A percentile compares a stretch with the other conserved stretches of the same genome.
Evolutionary conservation across 225 moss, liverwort and hornwort genomes (phyloP).

Genomic region (Neckera pumila): DNA sequence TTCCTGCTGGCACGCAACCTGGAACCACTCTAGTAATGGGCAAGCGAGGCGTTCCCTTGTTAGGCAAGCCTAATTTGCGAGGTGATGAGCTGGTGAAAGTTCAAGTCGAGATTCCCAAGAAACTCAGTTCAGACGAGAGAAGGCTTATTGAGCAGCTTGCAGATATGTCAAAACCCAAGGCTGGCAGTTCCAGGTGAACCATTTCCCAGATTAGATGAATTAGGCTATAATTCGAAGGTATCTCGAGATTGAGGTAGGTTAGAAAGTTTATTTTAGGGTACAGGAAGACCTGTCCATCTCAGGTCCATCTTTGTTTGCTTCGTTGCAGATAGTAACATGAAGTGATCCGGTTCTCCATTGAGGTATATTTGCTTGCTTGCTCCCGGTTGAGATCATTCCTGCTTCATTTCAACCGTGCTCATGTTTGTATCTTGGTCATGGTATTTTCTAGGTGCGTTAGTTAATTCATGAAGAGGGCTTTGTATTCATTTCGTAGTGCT

Average conservation of each 20-base stretch:
- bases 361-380: not conserved
- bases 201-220: not conserved
- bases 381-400: not conserved
- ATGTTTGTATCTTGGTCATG: not conserved
- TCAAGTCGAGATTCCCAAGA: conserved; percentile 91
- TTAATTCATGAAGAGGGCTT: not conserved
- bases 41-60: conserved; percentile 76
- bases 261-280: not conserved
- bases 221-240: not conserved
- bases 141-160: conserved; percentile 88
- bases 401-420: not conserved
- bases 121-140: conserved; percentile 69
- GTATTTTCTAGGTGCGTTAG: not conserved
- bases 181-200: conserved; percentile 43
- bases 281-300: not conserved
- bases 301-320: conserved; percentile 4
- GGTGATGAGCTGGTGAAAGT: conserved; percentile 86
- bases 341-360: not conserved
- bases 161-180: conserved; percentile 70
- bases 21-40: conserved; percentile 89
- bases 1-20: conserved; percentile 89
- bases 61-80: conserved; percentile 81
- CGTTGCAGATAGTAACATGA: not conserved
- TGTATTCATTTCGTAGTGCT: not conserved
- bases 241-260: conserved; percentile 16